Conservation (phyloP, 2,329 filamentous ascomycete genomes). For the Aspergillus oerlinghausenensis region DNA sequence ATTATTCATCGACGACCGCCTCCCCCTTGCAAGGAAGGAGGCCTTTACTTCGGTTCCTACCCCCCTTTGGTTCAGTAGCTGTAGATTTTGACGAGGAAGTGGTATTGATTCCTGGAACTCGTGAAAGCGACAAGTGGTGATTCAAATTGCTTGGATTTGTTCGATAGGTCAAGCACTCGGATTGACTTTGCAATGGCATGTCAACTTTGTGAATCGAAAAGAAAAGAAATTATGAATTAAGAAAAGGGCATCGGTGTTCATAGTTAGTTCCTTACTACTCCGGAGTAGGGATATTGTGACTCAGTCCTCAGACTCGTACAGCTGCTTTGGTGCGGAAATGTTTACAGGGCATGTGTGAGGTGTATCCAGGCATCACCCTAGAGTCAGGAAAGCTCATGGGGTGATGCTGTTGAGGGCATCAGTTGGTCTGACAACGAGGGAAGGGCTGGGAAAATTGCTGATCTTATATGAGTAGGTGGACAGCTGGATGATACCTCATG, state of each 20-base stretch:
- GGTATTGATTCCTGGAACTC: not conserved
- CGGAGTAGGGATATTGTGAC: not conserved
- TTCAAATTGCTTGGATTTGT: not conserved
- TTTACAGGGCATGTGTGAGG: not conserved
- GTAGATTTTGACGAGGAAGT: not conserved
- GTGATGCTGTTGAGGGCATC: not conserved
- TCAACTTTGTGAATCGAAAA: not conserved
- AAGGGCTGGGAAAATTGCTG: not conserved
- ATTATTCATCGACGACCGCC: slow-evolving; percentile 1
- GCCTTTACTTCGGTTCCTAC: not conserved
- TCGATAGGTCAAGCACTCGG: not conserved
- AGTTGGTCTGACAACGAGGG: not conserved
- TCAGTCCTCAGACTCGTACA: not conserved
- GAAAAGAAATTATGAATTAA: not conserved
- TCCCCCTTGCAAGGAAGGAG: slow-evolving; percentile 13
- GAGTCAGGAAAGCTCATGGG: not conserved
- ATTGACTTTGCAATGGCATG: not conserved
- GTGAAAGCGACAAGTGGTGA: not conserved
- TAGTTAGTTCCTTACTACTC: not conserved
- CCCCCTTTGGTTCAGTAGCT: not conserved
- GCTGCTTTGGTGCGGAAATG: not conserved
- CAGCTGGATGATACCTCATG: not conserved
- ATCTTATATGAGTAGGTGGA: not conserved
- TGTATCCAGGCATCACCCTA: not conserved
- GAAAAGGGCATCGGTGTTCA: not conserved